These are phyloP conservation scores for Byssoonygena ceratinophila DNA, from an alignment of 2,329 filamentous ascomycete genomes.

Conservation along the genomic window DNA sequence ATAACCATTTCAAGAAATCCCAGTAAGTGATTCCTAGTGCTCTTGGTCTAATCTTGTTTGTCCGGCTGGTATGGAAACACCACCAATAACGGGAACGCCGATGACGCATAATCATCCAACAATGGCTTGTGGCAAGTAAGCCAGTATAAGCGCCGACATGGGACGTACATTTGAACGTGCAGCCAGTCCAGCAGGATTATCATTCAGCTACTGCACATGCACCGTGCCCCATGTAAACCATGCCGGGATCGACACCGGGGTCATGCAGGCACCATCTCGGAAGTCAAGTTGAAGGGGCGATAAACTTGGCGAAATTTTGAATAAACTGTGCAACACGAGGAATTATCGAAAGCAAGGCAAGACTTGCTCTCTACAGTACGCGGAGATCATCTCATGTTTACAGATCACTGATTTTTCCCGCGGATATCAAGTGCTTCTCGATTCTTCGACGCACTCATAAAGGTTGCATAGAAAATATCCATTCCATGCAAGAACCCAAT, in stretches of 20 bases:
- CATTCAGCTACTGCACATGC: too few relatives aligned
- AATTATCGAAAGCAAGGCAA: neutral
- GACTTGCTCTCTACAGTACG: neutral
- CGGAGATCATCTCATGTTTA: neutral
- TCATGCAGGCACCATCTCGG: neutral
- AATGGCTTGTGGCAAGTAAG: too few relatives aligned
- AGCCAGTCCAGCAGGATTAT: too few relatives aligned
- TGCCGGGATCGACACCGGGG: neutral
- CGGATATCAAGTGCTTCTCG: neutral
- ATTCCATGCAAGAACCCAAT: neutral
- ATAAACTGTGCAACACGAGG: neutral
- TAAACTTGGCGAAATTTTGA: neutral
- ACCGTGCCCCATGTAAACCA: neutral
- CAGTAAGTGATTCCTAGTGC: too few relatives aligned
- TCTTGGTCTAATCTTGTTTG: too few relatives aligned
- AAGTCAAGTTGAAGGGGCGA: neutral
- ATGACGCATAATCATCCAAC: too few relatives aligned
- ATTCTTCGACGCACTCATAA: neutral
- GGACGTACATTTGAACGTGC: too few relatives aligned
- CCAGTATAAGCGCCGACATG: too few relatives aligned
- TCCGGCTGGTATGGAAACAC: too few relatives aligned
- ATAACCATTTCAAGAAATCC: too few relatives aligned
- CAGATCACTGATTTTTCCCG: neutral
- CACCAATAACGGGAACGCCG: too few relatives aligned
- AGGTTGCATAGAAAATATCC: neutral